Evolutionary conservation across 2,329 filamentous ascomycete genomes (phyloP).

Genomic region (Verticillium zaregamsianum): DNA sequence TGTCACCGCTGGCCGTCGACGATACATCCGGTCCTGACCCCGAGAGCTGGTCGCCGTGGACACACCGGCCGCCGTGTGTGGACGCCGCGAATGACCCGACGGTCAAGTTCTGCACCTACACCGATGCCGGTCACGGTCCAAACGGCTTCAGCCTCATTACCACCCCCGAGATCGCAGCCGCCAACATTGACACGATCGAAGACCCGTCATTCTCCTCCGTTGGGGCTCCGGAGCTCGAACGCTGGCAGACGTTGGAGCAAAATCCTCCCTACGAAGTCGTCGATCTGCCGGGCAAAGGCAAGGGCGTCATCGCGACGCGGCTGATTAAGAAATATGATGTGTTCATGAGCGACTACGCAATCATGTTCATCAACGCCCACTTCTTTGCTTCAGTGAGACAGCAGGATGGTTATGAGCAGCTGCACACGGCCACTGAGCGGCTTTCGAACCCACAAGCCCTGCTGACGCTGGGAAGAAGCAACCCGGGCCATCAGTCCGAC

Average conservation of each 20-base stretch:
- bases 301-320: constrained; percentile 24
- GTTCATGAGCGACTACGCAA: constrained; percentile 24
- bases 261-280: constrained; percentile 19
- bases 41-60: constrained; percentile 19
- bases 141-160: constrained; percentile 30
- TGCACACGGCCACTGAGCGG: constrained; percentile 14
- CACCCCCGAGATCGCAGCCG: constrained; percentile 26
- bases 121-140: constrained; percentile 18
- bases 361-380: constrained; percentile 11
- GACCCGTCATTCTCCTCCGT: constrained; percentile 16
- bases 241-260: background rate
- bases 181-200: constrained; percentile 21
- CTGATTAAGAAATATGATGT: constrained; percentile 24
- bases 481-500: constrained; percentile 18
- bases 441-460: constrained; percentile 10
- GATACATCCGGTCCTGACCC: constrained; percentile 1
- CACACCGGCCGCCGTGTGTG: constrained; percentile 19
- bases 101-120: constrained; percentile 21
- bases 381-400: constrained; percentile 11
- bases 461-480: constrained; percentile 21
- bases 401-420: constrained; percentile 16
- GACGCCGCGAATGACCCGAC: constrained; percentile 5
- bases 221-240: background rate
- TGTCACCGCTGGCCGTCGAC: background rate
- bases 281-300: constrained; percentile 23